Percentiles rank a stretch among this genome's conserved stretches.
Conservation (phyloP, 2,329 filamentous ascomycete genomes). For the Aspergillus sp. region DNA sequence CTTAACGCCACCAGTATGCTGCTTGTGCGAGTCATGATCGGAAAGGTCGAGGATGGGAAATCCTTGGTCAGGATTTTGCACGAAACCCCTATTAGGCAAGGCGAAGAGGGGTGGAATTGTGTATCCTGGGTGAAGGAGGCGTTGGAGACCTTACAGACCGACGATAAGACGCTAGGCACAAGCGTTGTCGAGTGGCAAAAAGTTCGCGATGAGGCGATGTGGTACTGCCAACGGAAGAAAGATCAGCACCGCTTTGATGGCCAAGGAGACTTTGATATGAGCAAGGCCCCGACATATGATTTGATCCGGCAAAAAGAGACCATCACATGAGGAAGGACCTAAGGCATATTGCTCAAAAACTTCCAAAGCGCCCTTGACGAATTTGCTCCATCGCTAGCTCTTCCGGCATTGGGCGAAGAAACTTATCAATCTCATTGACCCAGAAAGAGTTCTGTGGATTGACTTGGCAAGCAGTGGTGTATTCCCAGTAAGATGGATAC, state of each 20-base stretch:
- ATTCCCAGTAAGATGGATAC: conserved; percentile 29
- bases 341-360: conserved; percentile 12
- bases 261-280: conserved; percentile 23
- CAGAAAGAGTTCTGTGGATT: conserved; percentile 38
- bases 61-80: conserved; percentile 24
- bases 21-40: conserved; percentile 26
- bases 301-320: conserved; percentile 24
- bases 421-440: conserved; percentile 35
- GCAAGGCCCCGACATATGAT: conserved; percentile 32
- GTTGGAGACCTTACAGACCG: conserved; percentile 21
- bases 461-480: conserved; percentile 35
- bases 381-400: conserved; percentile 38
- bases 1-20: conserved; percentile 20
- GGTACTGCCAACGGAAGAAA: conserved; percentile 37
- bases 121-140: conserved; percentile 42
- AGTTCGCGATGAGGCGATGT: conserved; percentile 33
- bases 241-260: conserved; percentile 39
- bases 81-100: conserved; percentile 25
- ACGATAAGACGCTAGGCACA: conserved; percentile 29
- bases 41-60: conserved; percentile 27
- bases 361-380: conserved; percentile 33
- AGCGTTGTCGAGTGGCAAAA: conserved; percentile 23
- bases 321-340: neutral
- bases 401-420: conserved; percentile 32
- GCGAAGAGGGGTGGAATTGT: conserved; percentile 38